phyloP scores from a whole-genome alignment of 306 rosid genomes.

The Glycine latifolia region DNA sequence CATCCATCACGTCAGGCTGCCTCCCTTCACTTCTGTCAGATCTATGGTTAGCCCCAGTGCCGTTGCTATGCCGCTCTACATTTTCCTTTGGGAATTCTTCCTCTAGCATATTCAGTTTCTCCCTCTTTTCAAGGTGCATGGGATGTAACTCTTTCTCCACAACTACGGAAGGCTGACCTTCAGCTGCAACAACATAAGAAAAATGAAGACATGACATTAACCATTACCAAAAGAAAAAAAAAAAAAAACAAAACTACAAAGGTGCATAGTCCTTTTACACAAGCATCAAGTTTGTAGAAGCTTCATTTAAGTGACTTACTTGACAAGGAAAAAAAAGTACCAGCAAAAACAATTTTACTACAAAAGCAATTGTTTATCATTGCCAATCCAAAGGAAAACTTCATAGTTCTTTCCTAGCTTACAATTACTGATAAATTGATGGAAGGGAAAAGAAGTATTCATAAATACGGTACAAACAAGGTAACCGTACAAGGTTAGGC shows the following conservation, averaged over 20 bases:
- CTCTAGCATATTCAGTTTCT: slow-evolving; percentile 50
- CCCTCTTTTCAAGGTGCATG: slow-evolving; percentile 56
- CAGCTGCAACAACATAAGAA: slow-evolving; percentile 50
- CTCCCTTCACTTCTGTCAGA: slow-evolving; percentile 70
- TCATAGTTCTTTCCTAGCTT: neutral
- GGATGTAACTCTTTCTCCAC: slow-evolving; percentile 49
- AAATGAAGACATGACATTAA: slow-evolving; percentile 47
- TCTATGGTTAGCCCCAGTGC: slow-evolving; percentile 56
- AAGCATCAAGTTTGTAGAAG: neutral
- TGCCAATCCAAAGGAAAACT: slow-evolving; percentile 2
- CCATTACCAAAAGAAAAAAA: slow-evolving; percentile 21
- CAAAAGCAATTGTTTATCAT: neutral
- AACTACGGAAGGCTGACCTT: slow-evolving; percentile 47
- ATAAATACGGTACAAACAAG: neutral
- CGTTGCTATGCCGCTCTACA: slow-evolving; percentile 73
- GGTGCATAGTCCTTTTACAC: neutral
- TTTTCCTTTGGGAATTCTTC: slow-evolving; percentile 66
- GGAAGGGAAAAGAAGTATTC: neutral
- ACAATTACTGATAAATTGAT: neutral
- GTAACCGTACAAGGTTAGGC: neutral
- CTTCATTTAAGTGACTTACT: neutral
- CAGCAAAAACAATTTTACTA: no score
- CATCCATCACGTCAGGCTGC: slow-evolving; percentile 86
- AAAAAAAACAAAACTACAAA: neutral
- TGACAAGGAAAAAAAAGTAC: neutral